Evolutionary conservation across 768 basidiomycete species (phyloP), one percentile per base, ranked within the genome.

Genomic region (Gloeostereum incarnatum): DNA sequence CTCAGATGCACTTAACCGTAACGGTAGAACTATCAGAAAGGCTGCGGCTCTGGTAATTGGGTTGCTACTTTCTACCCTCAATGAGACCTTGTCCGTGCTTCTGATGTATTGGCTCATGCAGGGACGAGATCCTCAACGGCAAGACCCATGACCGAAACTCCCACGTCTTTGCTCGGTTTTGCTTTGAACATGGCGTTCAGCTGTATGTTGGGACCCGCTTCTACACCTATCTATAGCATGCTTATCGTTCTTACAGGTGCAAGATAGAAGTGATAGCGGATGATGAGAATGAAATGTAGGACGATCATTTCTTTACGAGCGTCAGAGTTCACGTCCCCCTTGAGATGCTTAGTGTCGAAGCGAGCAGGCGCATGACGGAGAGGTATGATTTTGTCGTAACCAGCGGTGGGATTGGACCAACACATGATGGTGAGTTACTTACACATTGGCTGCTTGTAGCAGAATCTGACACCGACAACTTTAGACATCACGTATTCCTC

Each of bases 121-220:
- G 89, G 6, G 89, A 93, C 57, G 90, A 94, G 51, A 90, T 94
- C 24, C 61, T 97, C 37, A 94, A 94, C 45, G 92, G 91, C 31
- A 90, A 91, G 69, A 90, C 87, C 0, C 72, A 75, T 34, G 88
- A 90, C 56, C 65, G 73, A 10, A 90, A 91, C 60, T 85, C 84
- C 2, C 75, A 91, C 56, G 85, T 77, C 60, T 87, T 94, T 51
- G 88, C 90, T 2, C 78, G 78, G 49, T 89, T 78, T 54, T 86
- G 86, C 52, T 97, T 96, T 53, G 83, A 92, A 51, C 73, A 88
- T 37, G 93, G 85, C 2, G 71, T 90, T 22, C 75, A 88, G 42
- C 56, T 92, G 81, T 88, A 65, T 36, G 18, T 18, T 18, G 22
- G 4, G 21, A 24, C 43, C 61, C 59, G 36, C 32, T 13, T 36